Evolutionary conservation across 805 yeast species (phyloP), one percentile per base, ranked within the genome.

Genomic region (Candida stauntonica): DNA sequence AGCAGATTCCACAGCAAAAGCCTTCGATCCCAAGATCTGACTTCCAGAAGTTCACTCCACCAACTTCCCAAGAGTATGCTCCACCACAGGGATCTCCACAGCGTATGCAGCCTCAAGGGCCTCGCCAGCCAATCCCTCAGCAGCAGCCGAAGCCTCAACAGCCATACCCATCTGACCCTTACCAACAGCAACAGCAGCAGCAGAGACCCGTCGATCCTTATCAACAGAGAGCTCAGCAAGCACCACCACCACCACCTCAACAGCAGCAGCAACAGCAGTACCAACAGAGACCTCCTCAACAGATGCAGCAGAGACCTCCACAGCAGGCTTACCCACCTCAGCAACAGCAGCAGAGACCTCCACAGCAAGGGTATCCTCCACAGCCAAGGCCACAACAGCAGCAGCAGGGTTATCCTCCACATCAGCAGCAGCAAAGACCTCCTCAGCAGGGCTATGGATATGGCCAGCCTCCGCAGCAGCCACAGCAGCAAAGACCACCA

Each of bases 11-110:
- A 26, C 32, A 23, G 28, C 27, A 28, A 40, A 43, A 34, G 47
- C 42, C 44, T 15, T 8, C 29, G 14, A 45, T 42, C 17, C 55
- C 57, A 33, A 51, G 49, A 35, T 52, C 52, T 17, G 52, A 42
- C 16, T 49, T 45, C 35, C 55, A 49, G 39, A 53, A 37, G 35
- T 43, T 47, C 20, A 35, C 48, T 14, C 50, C 48, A 30, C 44
- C 52, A n/a, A 41, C 37, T n/a, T 29, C 46, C 12, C 50, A 46
- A 28, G 54, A 48, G 26, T 45, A 41, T 18, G 21, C 35, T 9
- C 42, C 46, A 27, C 9, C 34, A 2, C 35, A 41, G 16, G 35
- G 33, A 3, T 32, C 36, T 15, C 38, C 39, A 16, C 33, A 31
- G 31, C 36, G 33, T 5, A 27, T 36, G 17, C 36, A 34, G 14